Evolutionary conservation across 306 rosid species (phyloP), one percentile per base, ranked within the genome.

Genomic region (Quillaja saponaria): DNA sequence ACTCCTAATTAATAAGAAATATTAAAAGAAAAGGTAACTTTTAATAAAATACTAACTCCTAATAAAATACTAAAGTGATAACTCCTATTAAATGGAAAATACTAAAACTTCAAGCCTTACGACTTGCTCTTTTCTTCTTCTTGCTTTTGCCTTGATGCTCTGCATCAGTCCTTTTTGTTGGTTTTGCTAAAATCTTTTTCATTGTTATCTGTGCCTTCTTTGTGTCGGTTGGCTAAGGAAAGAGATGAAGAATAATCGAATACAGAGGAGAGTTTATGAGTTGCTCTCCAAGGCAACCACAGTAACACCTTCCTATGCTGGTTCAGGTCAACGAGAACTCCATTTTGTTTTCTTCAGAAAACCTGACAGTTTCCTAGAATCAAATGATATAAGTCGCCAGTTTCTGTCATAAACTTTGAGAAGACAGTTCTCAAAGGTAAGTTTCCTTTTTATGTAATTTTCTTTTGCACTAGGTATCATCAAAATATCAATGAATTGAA

Each of bases 171-270:
- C 55, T 45, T 31, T 16, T 14, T 28, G 13, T 47, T 34, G 34
- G 49, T 67, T 52, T 37, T 21, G 5, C 8, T 57, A n/a, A 53
- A 50, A 50, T 64, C 39, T 33, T 69, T 60, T 75, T 49, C 33
- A 21, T 63, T 72, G 66, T 62, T 68, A 45, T 74, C 53, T 56
- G 31, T 71, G 49, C 17, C 4, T 76, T 54, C 52, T 62, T 74
- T 58, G 55, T 82, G 52, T 67, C 80, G 49, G 67, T 82, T 73
- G 74, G 76, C 66, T 71, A 86, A 92, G 98, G 94, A 86, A n/a
- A 84, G 98, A 89, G 80, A 66, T 92, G 78, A 92, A 82, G 80
- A 81, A 77, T 71, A 84, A 14, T 73, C 79, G 94, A 64, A 92
- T 92, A 66, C 87, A 68, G 40, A 82, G 86, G 73, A 82, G 95